Percentiles rank a stretch among this genome's conserved stretches.
phyloP scores from a whole-genome alignment of 2,329 filamentous ascomycete species.

The Aspergillus neoniger region DNA sequence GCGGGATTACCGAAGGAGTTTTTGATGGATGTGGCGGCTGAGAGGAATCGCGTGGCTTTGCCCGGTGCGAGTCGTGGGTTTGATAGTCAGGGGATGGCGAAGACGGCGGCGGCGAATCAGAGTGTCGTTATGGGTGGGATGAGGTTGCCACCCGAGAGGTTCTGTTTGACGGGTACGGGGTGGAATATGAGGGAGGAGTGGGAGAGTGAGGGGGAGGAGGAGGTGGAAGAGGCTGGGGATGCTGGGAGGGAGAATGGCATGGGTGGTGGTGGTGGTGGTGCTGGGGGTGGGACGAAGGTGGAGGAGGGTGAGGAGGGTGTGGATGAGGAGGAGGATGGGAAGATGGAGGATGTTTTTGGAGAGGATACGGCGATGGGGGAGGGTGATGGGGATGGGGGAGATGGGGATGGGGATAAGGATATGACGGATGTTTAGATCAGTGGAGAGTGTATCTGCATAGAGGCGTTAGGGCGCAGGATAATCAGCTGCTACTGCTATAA shows the following conservation, averaged over 20 bases:
- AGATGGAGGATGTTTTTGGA: slow-evolving; percentile 52
- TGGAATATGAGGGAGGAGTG: slow-evolving; percentile 61
- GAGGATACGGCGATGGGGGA: slow-evolving; percentile 44
- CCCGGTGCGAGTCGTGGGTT: slow-evolving; percentile 58
- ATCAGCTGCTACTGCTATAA: no score
- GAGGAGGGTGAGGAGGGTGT: slow-evolving; percentile 38
- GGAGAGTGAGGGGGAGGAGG: slow-evolving; percentile 56
- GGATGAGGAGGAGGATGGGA: slow-evolving; percentile 49
- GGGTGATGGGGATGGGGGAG: slow-evolving; percentile 31
- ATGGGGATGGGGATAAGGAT: slow-evolving; percentile 40
- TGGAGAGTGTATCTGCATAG: background rate
- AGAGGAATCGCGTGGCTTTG: slow-evolving; percentile 56
- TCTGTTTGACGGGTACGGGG: slow-evolving; percentile 59
- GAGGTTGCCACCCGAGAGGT: slow-evolving; percentile 63
- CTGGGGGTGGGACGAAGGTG: slow-evolving; percentile 12
- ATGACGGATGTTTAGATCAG: slow-evolving; percentile 46
- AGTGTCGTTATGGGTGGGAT: slow-evolving; percentile 54
- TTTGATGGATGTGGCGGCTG: slow-evolving; percentile 58
- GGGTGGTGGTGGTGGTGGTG: slow-evolving; percentile 14
- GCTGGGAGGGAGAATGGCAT: slow-evolving; percentile 33
- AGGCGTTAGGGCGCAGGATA: background rate
- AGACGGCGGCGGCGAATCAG: slow-evolving; percentile 29
- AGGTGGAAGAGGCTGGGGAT: slow-evolving; percentile 22
- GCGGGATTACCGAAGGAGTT: slow-evolving; percentile 63
- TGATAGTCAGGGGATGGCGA: slow-evolving; percentile 26